phyloP scores from a whole-genome alignment of 306 rosid genomes.

The Malus sylvestris region DNA sequence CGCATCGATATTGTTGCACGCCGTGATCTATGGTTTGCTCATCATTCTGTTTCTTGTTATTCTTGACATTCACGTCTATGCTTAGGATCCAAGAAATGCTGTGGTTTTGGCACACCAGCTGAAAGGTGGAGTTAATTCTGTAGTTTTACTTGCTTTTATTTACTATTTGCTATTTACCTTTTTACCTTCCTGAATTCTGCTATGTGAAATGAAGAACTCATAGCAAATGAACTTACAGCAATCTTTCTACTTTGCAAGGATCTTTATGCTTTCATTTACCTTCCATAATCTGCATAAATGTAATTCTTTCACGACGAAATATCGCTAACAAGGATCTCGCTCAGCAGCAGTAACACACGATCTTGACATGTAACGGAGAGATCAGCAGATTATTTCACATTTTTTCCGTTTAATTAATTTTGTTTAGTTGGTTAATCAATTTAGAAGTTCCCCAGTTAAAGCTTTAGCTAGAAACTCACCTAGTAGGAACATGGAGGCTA shows the following conservation, averaged over 20 bases:
- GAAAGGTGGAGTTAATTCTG: background rate
- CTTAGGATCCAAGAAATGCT: slow-evolving; percentile 10
- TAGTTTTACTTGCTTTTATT: background rate
- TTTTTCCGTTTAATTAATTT: background rate
- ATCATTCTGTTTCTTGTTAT: slow-evolving; percentile 61
- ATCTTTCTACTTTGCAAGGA: background rate
- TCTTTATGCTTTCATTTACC: background rate
- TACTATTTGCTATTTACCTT: background rate
- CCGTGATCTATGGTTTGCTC: slow-evolving; percentile 71
- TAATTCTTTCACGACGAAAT: background rate
- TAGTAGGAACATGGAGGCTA: background rate
- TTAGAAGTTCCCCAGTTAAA: background rate
- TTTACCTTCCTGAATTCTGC: background rate
- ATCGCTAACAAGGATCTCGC: background rate
- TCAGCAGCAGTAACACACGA: background rate
- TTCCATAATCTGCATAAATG: background rate
- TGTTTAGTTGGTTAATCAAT: background rate
- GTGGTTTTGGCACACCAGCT: background rate
- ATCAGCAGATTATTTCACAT: background rate
- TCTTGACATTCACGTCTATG: slow-evolving; percentile 63
- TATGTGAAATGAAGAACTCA: background rate
- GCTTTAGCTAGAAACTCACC: background rate
- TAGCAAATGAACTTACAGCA: background rate
- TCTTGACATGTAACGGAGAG: background rate
- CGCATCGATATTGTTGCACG: slow-evolving; percentile 77